Conservation (phyloP, 495 filamentous ascomycete genomes). For the Polyplosphaeria fusca region DNA sequence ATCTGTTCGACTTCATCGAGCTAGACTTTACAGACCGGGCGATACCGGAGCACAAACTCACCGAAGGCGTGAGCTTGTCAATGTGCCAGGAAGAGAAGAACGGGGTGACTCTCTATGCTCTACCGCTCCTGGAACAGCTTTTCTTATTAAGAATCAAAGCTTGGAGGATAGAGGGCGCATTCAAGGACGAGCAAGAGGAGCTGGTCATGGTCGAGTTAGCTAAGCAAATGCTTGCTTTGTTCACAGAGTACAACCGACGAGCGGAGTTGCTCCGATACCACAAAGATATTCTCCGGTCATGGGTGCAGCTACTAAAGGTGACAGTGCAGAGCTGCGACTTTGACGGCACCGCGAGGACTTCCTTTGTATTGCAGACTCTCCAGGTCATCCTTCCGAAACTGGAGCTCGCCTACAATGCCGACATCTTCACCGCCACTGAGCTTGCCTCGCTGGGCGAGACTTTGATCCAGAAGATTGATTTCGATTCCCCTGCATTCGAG, state of each 20-base stretch:
- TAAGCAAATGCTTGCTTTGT: slow-evolving; percentile 51
- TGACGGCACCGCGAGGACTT: slow-evolving; percentile 60
- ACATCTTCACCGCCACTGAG: slow-evolving; percentile 62
- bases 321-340: slow-evolving; percentile 75
- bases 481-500: slow-evolving; percentile 38
- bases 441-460: slow-evolving; percentile 74
- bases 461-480: slow-evolving; percentile 69
- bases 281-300: slow-evolving; percentile 65
- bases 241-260: slow-evolving; percentile 62
- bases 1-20: slow-evolving; percentile 88
- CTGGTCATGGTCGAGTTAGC: slow-evolving; percentile 58
- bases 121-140: slow-evolving; percentile 64
- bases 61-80: slow-evolving; percentile 60
- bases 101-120: slow-evolving; percentile 51
- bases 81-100: slow-evolving; percentile 56
- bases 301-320: slow-evolving; percentile 76
- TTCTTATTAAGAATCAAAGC: slow-evolving; percentile 53
- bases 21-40: slow-evolving; percentile 56
- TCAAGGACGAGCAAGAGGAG: slow-evolving; percentile 56
- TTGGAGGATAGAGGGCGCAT: slow-evolving; percentile 46
- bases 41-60: slow-evolving; percentile 49
- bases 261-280: slow-evolving; percentile 57
- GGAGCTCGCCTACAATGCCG: slow-evolving; percentile 64
- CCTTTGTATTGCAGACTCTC: slow-evolving; percentile 77
- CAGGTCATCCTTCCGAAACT: slow-evolving; percentile 84